These are phyloP conservation scores for Tricholoma saponaceum DNA, from an alignment of 768 basidiomycete species.

Conservation along the genomic window DNA sequence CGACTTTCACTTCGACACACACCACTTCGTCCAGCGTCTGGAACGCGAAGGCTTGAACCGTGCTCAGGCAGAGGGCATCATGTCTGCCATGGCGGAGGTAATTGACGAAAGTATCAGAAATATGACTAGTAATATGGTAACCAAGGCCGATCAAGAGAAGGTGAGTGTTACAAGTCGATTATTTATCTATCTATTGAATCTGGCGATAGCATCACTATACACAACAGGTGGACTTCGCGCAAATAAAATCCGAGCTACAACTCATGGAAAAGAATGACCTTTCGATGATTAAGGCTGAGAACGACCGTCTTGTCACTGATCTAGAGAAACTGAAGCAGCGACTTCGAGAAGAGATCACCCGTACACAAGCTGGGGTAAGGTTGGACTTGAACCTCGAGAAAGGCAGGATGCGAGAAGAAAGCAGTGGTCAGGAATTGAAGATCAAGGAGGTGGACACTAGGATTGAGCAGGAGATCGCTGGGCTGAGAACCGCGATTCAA, in stretches of 20 bases:
- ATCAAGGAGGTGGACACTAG: conserved; percentile 96
- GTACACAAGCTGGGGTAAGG: conserved; percentile 90
- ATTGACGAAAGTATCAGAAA: conserved; percentile 96
- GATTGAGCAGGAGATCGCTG: conserved; percentile 95
- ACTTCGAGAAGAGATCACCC: conserved; percentile 84
- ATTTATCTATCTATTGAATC: not conserved
- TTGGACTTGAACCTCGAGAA: conserved; percentile 97
- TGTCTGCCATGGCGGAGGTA: conserved; percentile 95
- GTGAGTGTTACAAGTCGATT: conserved; percentile 32
- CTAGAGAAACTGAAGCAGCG: conserved; percentile 95
- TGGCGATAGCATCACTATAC: conserved; percentile 76
- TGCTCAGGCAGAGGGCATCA: conserved; percentile 93
- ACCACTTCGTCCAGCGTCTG: conserved; percentile 88
- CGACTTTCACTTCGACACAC: conserved; percentile 91
- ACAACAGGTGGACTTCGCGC: conserved; percentile 95
- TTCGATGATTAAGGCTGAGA: conserved; percentile 93
- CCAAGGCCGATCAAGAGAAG: conserved; percentile 95
- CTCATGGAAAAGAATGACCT: conserved; percentile 97
- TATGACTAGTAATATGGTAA: conserved; percentile 96
- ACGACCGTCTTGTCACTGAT: conserved; percentile 87
- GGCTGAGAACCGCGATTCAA: conserved; percentile 77
- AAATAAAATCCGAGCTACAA: conserved; percentile 94
- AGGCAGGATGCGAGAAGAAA: conserved; percentile 91
- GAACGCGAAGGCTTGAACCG: conserved; percentile 87
- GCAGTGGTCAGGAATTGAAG: conserved; percentile 87